Conservation (phyloP, 2,329 filamentous ascomycete species). For the Neofusicoccum cordaticola region DNA sequence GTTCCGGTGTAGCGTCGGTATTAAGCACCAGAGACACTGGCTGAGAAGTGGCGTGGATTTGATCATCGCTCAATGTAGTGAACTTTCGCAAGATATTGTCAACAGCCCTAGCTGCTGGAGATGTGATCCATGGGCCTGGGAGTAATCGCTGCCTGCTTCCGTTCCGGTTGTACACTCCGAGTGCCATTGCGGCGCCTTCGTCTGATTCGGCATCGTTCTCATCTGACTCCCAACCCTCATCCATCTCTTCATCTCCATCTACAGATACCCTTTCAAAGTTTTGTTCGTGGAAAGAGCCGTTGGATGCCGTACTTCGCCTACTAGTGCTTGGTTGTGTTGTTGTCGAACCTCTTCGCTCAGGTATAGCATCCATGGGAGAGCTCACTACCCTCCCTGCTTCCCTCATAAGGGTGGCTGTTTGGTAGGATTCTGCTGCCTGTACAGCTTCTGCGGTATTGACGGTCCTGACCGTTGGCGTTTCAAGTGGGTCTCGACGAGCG, state of each 20-base stretch:
- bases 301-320: neutral
- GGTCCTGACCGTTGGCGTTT: neutral
- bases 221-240: neutral
- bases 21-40: neutral
- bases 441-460: neutral
- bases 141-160: neutral
- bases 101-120: neutral
- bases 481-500: neutral
- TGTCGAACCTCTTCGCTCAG: neutral
- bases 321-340: neutral
- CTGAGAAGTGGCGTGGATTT: neutral
- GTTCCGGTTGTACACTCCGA: neutral
- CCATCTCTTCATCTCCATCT: neutral
- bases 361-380: neutral
- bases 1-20: neutral
- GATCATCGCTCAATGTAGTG: neutral
- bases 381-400: neutral
- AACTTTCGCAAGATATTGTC: neutral
- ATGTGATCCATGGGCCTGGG: neutral
- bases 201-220: neutral
- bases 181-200: neutral
- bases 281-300: neutral
- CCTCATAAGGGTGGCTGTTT: neutral
- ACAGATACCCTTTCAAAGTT: neutral
- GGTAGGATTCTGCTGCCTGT: neutral